Evolutionary conservation across 139 green algal species (phyloP).

Genomic region (Ettlia oleoabundans): DNA sequence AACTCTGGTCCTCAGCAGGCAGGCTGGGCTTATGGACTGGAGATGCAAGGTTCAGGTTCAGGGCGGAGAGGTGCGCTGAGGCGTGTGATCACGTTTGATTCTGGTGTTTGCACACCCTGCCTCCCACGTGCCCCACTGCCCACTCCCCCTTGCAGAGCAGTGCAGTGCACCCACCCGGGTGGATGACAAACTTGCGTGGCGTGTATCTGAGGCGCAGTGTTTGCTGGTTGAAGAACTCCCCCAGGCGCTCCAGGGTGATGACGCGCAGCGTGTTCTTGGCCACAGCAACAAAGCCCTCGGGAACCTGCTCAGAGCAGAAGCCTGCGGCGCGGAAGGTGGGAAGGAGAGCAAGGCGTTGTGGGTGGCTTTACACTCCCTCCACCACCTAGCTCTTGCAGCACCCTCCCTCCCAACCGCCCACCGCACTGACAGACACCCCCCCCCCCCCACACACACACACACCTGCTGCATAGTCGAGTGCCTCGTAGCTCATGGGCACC

Average conservation of each 20-base stretch:
- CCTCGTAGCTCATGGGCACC: conserved; percentile 91
- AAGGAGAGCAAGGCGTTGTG: background rate
- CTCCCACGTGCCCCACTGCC: no score
- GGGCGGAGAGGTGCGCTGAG: no score
- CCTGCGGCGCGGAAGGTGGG: conserved; percentile 46
- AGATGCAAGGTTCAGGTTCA: no score
- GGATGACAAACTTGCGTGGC: conserved; percentile 86
- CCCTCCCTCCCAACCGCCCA: background rate
- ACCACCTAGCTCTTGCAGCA: no score
- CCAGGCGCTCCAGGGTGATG: conserved; percentile 90
- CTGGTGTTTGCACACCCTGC: no score
- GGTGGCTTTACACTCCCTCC: no score
- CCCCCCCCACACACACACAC: background rate
- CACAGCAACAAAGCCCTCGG: conserved; percentile 97
- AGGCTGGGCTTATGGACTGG: no score
- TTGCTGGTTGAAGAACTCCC: conserved; percentile 92
- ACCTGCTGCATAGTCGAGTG: conserved; percentile 81
- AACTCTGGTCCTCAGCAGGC: no score
- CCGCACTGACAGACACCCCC: background rate
- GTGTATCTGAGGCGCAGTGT: conserved; percentile 91
- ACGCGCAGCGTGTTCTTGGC: conserved; percentile 86
- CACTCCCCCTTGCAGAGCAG: conserved; percentile 11
- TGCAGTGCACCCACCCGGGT: conserved; percentile 74
- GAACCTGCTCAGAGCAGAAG: conserved; percentile 93
- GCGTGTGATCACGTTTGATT: no score